phyloP scores from a whole-genome alignment of 768 basidiomycete species.

The Lactifluus subvellereus region DNA sequence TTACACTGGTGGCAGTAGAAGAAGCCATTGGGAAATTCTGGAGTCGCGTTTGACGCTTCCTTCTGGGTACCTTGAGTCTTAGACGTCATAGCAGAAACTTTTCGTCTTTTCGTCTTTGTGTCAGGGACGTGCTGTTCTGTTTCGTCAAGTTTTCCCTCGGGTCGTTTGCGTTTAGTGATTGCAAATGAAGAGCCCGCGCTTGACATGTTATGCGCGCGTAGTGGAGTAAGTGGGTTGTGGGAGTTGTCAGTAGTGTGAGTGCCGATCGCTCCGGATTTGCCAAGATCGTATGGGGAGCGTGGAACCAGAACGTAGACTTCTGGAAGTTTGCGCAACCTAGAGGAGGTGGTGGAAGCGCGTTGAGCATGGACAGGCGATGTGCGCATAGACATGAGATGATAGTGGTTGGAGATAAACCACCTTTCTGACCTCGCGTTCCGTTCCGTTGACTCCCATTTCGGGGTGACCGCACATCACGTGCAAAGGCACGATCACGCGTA shows the following conservation, averaged over 20 bases:
- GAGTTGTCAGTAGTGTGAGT: conserved; percentile 23
- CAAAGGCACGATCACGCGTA: neutral
- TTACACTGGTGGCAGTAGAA: conserved; percentile 71
- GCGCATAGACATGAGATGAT: conserved; percentile 14
- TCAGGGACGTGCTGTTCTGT: neutral
- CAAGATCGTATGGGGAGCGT: conserved; percentile 37
- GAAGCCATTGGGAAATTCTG: conserved; percentile 36
- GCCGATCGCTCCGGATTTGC: conserved; percentile 12
- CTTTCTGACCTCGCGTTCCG: conserved; percentile 10
- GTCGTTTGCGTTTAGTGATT: conserved; percentile 28
- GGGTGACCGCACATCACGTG: conserved; percentile 4
- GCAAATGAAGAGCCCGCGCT: neutral
- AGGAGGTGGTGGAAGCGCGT: conserved; percentile 24
- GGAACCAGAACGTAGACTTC: conserved; percentile 60
- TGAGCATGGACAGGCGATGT: neutral
- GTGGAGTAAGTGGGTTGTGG: conserved; percentile 19
- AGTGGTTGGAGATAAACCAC: conserved; percentile 13
- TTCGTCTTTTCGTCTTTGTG: conserved; percentile 40
- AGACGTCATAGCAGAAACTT: conserved; percentile 32
- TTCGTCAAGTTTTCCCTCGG: conserved; percentile 15
- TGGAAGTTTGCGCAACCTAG: conserved; percentile 33
- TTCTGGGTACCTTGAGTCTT: conserved; percentile 18
- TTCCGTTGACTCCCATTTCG: conserved; percentile 5
- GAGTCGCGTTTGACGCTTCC: conserved; percentile 16
- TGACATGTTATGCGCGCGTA: conserved; percentile 27